Conservation (phyloP, 305 asterid species). For the Fraxinus sp. region DNA sequence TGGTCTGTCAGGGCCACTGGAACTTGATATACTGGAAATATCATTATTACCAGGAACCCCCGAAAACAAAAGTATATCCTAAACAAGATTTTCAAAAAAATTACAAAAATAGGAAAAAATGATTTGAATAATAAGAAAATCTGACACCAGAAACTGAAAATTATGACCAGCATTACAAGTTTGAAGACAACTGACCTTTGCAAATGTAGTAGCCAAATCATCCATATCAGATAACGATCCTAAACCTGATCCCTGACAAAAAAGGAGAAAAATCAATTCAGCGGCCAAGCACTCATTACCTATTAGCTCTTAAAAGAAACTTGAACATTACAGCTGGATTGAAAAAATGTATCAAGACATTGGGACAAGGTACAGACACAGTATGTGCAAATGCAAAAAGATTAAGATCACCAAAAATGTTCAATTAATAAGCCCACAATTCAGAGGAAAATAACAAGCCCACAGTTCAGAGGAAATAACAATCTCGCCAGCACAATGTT, state of each 20-base stretch:
- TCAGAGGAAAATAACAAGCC: too few species aligned
- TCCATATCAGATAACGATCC: too few species aligned
- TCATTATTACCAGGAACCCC: neutral
- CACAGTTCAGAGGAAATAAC: neutral
- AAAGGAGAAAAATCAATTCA: too few species aligned
- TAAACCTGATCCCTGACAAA: too few species aligned
- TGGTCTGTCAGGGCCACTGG: neutral
- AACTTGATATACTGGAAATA: neutral
- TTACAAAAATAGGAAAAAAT: too few species aligned
- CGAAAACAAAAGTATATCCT: neutral
- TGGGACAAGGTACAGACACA: neutral
- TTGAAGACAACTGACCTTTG: too few species aligned
- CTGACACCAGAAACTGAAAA: too few species aligned
- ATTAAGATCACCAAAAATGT: neutral
- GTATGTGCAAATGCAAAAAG: neutral
- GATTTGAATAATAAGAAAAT: too few species aligned
- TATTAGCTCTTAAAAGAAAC: constrained; percentile 2
- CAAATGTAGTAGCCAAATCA: too few species aligned
- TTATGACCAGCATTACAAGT: too few species aligned
- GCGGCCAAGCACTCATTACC: constrained; percentile 2
- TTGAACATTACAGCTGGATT: neutral
- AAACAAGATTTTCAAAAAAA: neutral
- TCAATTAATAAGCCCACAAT: neutral
- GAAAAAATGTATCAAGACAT: neutral
- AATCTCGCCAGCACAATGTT: neutral